phyloP scores from a whole-genome alignment of 805 yeast species.

The Saccharomycodes ludwigii region DNA sequence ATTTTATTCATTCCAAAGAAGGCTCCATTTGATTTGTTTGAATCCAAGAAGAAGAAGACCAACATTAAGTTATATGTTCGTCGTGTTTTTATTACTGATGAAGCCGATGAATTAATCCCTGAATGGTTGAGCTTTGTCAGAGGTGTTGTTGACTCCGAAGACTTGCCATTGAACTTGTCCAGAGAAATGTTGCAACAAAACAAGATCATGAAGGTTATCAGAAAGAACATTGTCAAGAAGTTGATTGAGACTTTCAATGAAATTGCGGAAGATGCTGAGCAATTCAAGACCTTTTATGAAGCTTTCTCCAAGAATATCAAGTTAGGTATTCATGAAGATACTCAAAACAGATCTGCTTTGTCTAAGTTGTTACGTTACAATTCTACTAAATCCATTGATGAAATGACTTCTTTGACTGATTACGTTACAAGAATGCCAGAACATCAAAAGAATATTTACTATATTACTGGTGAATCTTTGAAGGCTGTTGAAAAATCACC shows the following conservation, averaged over 20 bases:
- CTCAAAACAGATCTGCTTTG: slow-evolving; percentile 91
- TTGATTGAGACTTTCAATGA: slow-evolving; percentile 97
- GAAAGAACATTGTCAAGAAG: slow-evolving; percentile 98
- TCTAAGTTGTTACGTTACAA: slow-evolving; percentile 94
- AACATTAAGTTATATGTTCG: slow-evolving; percentile 98
- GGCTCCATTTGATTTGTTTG: slow-evolving; percentile 98
- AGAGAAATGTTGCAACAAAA: slow-evolving; percentile 99
- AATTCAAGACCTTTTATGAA: slow-evolving; percentile 94
- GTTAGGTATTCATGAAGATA: slow-evolving; percentile 98
- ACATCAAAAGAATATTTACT: slow-evolving; percentile 99
- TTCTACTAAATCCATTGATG: slow-evolving; percentile 93
- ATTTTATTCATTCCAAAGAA: slow-evolving; percentile 96
- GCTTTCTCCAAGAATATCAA: slow-evolving; percentile 97
- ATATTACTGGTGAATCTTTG: slow-evolving; percentile 96
- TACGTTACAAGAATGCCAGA: slow-evolving; percentile 99
- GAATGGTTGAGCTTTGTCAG: slow-evolving; percentile 95
- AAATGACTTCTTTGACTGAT: slow-evolving; percentile 87
- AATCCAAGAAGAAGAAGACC: slow-evolving; percentile 97
- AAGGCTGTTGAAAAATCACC: slow-evolving; percentile 99
- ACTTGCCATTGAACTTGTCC: slow-evolving; percentile 97
- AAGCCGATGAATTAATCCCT: slow-evolving; percentile 97
- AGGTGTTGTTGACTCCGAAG: slow-evolving; percentile 99
- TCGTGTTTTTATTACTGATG: slow-evolving; percentile 99
- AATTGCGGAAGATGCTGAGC: slow-evolving; percentile 98
- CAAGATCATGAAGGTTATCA: slow-evolving; percentile 98